phyloP scores from a whole-genome alignment of 2,329 filamentous ascomycete species.

The Aureobasidium zeae region DNA sequence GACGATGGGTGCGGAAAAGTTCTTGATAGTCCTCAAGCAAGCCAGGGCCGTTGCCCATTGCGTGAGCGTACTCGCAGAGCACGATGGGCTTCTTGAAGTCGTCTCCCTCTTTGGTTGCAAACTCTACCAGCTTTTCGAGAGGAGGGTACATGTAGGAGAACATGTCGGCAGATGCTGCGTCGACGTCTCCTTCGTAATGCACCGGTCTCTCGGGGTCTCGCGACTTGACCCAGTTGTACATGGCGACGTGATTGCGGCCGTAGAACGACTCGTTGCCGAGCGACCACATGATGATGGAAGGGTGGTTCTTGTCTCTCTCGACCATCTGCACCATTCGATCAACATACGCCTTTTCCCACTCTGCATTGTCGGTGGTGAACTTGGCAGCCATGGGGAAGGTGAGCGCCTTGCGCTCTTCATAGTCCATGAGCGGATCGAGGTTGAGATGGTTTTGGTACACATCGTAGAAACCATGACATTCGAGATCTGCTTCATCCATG shows the following conservation, averaged over 20 bases:
- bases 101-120: slow-evolving; percentile 34
- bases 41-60: slow-evolving; percentile 69
- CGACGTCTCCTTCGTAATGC: slow-evolving; percentile 57
- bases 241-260: slow-evolving; percentile 56
- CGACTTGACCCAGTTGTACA: slow-evolving; percentile 54
- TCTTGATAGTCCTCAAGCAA: slow-evolving; percentile 59
- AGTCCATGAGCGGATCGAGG: slow-evolving; percentile 38
- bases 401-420: slow-evolving; percentile 51
- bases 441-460: slow-evolving; percentile 22
- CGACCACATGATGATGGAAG: slow-evolving; percentile 64
- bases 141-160: slow-evolving; percentile 59
- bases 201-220: slow-evolving; percentile 51
- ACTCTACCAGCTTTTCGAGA: slow-evolving; percentile 42
- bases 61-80: slow-evolving; percentile 47
- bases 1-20: slow-evolving; percentile 50
- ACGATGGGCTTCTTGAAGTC: slow-evolving; percentile 45
- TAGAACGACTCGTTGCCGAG: slow-evolving; percentile 67
- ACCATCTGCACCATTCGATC: slow-evolving; percentile 58
- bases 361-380: slow-evolving; percentile 52
- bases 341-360: slow-evolving; percentile 55
- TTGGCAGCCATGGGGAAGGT: slow-evolving; percentile 46
- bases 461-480: slow-evolving; percentile 38
- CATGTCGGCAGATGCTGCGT: slow-evolving; percentile 55
- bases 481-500: slow-evolving; percentile 46
- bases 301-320: slow-evolving; percentile 60